Conservation (phyloP, 73 alveolate species). For the Tetrahymena thermophila region DNA sequence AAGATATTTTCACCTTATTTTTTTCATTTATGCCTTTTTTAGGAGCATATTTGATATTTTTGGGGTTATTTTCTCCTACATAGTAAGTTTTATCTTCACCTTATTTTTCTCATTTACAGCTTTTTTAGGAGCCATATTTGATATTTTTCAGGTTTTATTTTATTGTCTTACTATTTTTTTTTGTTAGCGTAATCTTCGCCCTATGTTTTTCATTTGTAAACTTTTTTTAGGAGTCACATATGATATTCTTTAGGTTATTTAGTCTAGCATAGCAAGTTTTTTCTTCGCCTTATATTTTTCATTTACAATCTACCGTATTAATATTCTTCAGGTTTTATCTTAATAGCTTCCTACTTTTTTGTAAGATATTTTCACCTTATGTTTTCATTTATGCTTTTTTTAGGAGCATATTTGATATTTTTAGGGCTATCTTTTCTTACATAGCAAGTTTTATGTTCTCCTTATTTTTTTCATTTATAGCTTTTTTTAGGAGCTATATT, state of each 20-base stretch:
- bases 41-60: neutral
- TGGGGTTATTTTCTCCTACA: neutral
- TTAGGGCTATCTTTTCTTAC: neutral
- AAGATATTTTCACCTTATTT: neutral
- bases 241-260: neutral
- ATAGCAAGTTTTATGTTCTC: neutral
- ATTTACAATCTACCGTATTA: neutral
- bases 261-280: neutral
- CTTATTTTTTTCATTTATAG: neutral
- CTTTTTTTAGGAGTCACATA: neutral
- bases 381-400: neutral
- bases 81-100: neutral
- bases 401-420: neutral
- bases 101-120: neutral
- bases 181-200: neutral
- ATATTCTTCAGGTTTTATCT: neutral
- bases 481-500: neutral
- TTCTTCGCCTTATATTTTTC: neutral
- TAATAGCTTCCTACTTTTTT: neutral
- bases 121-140: neutral
- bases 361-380: neutral
- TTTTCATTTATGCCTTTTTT: neutral
- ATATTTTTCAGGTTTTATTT: neutral
- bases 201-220: neutral
- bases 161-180: neutral